Conservation (phyloP, 2,329 filamentous ascomycete species). For the Aspergillus chevalieri region DNA sequence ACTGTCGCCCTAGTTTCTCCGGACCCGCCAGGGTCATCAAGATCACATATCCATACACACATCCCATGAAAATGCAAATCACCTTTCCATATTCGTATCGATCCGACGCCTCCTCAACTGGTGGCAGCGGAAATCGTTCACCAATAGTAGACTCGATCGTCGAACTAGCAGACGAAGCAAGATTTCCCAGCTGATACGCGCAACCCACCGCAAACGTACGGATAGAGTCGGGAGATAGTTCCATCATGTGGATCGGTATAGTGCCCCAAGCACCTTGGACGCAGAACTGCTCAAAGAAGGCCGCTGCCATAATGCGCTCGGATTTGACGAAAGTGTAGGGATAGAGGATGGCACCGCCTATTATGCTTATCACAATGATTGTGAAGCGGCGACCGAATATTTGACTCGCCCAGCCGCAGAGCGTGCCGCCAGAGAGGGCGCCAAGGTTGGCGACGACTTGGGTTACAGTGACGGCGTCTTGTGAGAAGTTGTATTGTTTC, state of each 20-base stretch:
- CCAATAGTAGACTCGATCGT: conserved; percentile 73
- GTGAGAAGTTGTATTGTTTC: conserved; percentile 53
- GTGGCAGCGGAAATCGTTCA: conserved; percentile 64
- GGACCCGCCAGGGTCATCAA: conserved; percentile 44
- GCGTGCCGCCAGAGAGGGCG: conserved; percentile 61
- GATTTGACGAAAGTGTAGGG: conserved; percentile 68
- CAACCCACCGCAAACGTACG: conserved; percentile 60
- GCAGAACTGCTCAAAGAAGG: conserved; percentile 78
- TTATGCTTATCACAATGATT: conserved; percentile 57
- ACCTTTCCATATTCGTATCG: conserved; percentile 74
- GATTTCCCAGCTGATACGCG: conserved; percentile 58
- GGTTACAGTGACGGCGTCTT: conserved; percentile 59
- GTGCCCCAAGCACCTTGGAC: conserved; percentile 73
- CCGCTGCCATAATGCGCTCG: conserved; percentile 64
- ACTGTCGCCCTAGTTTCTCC: conserved; percentile 42
- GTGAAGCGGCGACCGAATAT: conserved; percentile 63
- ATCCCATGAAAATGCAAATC: conserved; percentile 87
- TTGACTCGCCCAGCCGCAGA: conserved; percentile 62
- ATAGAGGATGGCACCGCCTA: conserved; percentile 73
- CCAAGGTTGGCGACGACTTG: conserved; percentile 68
- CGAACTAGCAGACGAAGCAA: conserved; percentile 56
- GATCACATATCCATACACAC: conserved; percentile 62
- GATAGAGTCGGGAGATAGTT: conserved; percentile 55
- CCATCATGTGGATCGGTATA: conserved; percentile 65
- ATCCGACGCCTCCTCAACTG: conserved; percentile 42